phyloP scores from a whole-genome alignment of 2,329 filamentous ascomycete species.

The Neurospora sp. region DNA sequence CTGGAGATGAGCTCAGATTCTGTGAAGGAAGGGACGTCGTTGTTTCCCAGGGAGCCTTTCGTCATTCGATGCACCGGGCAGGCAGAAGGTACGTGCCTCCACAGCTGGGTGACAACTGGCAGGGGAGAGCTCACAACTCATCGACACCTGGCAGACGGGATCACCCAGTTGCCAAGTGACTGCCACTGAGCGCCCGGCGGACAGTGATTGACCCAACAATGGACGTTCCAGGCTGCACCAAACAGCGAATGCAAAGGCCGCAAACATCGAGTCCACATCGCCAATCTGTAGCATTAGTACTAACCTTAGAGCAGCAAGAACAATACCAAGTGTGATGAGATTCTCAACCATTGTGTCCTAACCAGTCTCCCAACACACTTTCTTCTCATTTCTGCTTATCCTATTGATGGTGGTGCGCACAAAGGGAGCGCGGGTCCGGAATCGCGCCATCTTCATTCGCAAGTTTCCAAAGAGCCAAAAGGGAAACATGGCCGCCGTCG shows the following conservation, averaged over 20 bases:
- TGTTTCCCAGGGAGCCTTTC: neutral
- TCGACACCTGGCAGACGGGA: neutral
- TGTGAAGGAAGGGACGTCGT: neutral
- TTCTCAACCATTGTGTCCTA: neutral
- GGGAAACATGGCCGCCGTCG: conserved; percentile 3
- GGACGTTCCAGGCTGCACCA: neutral
- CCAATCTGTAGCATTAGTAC: neutral
- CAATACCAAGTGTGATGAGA: neutral
- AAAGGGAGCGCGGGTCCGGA: conserved; percentile 3
- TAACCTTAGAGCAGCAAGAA: neutral
- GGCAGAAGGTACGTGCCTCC: neutral
- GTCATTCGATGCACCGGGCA: neutral
- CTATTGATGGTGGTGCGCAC: conserved; percentile 6
- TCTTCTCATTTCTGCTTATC: conserved; percentile 5
- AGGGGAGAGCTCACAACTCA: neutral
- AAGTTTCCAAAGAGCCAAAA: neutral
- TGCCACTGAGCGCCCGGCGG: too few relatives aligned
- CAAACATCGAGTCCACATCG: neutral
- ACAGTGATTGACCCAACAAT: neutral
- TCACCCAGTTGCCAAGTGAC: too few relatives aligned
- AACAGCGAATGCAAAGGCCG: neutral
- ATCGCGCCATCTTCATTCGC: conserved; percentile 5
- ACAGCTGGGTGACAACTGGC: neutral
- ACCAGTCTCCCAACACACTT: conserved; percentile 1
- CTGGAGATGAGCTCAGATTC: neutral